Conservation (phyloP, 495 filamentous ascomycete genomes). For the Penicillium nucicola region DNA sequence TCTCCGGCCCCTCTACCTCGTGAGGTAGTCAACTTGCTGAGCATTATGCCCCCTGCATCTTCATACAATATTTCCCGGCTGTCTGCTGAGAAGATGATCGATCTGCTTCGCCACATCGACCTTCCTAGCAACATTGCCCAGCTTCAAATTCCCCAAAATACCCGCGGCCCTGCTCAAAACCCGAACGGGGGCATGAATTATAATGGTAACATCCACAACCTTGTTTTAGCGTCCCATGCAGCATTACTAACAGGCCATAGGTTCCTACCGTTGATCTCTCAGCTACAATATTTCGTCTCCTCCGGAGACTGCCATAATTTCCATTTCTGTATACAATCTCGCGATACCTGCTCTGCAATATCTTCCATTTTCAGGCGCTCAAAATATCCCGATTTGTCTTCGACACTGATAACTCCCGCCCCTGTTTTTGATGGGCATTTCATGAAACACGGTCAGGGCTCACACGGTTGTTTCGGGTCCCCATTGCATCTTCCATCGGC, state of each 20-base stretch:
- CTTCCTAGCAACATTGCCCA: constrained; percentile 57
- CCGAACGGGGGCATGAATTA: constrained; percentile 24
- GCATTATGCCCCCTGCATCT: constrained; percentile 75
- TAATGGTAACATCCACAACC: constrained; percentile 24
- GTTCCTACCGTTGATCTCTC: constrained; percentile 29
- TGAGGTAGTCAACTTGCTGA: constrained; percentile 76
- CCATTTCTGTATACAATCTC: constrained; percentile 13
- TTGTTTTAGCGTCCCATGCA: background rate
- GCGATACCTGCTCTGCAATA: constrained; percentile 1
- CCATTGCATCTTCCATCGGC: constrained; percentile 24
- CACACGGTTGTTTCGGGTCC: constrained; percentile 2
- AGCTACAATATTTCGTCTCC: background rate
- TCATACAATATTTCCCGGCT: constrained; percentile 66
- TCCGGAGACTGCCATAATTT: background rate
- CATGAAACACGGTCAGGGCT: constrained; percentile 6
- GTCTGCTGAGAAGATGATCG: constrained; percentile 67
- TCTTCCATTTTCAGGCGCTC: constrained; percentile 9
- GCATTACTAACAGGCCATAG: constrained; percentile 13
- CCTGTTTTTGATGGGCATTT: constrained; percentile 1
- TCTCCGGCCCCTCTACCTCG: constrained; percentile 61
- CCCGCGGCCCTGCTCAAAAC: constrained; percentile 29
- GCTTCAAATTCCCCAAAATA: constrained; percentile 38
- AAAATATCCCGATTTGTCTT: constrained; percentile 17
- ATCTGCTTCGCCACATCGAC: constrained; percentile 62
- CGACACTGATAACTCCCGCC: constrained; percentile 15